These are phyloP conservation scores for Sporisorium graminicola DNA, from an alignment of 1,284 basidiomycete species.

Conservation along the genomic window DNA sequence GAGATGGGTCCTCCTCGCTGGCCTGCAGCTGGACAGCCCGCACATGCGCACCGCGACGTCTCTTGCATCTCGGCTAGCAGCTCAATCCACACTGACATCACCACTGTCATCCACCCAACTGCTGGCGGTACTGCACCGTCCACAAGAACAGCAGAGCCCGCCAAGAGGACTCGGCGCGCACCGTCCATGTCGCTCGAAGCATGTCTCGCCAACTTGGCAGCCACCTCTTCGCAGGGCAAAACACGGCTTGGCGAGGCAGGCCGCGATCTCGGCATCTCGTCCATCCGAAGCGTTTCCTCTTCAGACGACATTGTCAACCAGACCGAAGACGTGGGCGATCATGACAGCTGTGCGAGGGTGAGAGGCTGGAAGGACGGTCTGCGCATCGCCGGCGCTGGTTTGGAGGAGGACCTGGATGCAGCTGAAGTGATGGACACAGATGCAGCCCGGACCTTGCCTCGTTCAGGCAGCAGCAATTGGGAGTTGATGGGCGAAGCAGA, in stretches of 20 bases:
- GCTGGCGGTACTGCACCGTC: background rate
- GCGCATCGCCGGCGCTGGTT: slow-evolving; percentile 37
- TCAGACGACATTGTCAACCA: slow-evolving; percentile 37
- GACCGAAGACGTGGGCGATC: slow-evolving; percentile 7
- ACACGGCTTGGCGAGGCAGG: slow-evolving; percentile 32
- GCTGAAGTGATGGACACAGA: slow-evolving; percentile 6
- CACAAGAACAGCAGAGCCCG: slow-evolving; percentile 16
- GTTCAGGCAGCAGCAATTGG: slow-evolving; percentile 52
- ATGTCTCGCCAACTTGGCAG: slow-evolving; percentile 44
- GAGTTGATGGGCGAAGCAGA: slow-evolving; percentile 41
- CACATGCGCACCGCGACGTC: slow-evolving; percentile 27
- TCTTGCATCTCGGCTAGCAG: slow-evolving; percentile 43
- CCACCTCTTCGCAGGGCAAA: slow-evolving; percentile 36
- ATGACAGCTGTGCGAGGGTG: slow-evolving; percentile 29
- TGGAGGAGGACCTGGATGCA: slow-evolving; percentile 17
- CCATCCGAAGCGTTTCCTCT: slow-evolving; percentile 42
- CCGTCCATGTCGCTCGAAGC: slow-evolving; percentile 52
- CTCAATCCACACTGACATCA: slow-evolving; percentile 49
- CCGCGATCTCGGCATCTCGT: slow-evolving; percentile 43
- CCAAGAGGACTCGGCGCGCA: slow-evolving; percentile 28
- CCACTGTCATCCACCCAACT: slow-evolving; percentile 42
- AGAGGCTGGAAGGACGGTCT: slow-evolving; percentile 52
- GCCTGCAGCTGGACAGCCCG: slow-evolving; percentile 28
- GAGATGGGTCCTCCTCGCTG: slow-evolving; percentile 53
- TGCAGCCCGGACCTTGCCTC: slow-evolving; percentile 13